Evolutionary conservation across 805 yeast genomes (phyloP), one percentile per base, ranked within the genome.

Genomic region (Cyberlindnera nakhonratchasimensis): DNA sequence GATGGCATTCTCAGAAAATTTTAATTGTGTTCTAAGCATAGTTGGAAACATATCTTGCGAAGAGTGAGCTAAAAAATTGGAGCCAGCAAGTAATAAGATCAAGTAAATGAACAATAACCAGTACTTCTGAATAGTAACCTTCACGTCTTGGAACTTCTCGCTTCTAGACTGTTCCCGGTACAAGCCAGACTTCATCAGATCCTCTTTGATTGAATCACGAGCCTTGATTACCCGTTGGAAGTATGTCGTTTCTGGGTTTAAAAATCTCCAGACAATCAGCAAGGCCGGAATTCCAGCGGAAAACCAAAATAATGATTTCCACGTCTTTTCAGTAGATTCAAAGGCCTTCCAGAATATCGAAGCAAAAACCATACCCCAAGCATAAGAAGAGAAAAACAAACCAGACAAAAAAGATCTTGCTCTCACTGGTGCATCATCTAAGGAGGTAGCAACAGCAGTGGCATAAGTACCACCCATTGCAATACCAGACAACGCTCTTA

Each of bases 271-370:
- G 29, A 67, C 45, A 25, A 80, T 72, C 42, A 83, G 66, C 7
- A 82, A 49, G 22, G 76, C 71, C 4, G 86, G 82, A 6, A 81
- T 71, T 26, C 82, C 80, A 10, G 87, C 75, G 29, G 79, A 72
- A 55, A 84, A 82, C 89, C 89, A 83, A 63, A 79, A 83, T 32
- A 82, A 63, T 0, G 86, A 69, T 53, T 83, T 70, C 91, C 91
- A 83, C 3, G 75, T 72, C 46, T 79, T 72, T 4, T 62, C 57
- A n/a, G 72, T 58, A 8, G 68, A 54, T 43, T 74, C 70, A 43
- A 81, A 67, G 7, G 86, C 88, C 48, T 86, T 70, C 59, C 71
- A 75, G 64, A 82, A 82, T 23, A 79, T 63, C 13, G 78, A 82
- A 2, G 79, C 85, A 38, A 82, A 66, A 40, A 81, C 67, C 55